Conservation (phyloP, 169 alveolate species). For the Cryptosporidium bovis region DNA sequence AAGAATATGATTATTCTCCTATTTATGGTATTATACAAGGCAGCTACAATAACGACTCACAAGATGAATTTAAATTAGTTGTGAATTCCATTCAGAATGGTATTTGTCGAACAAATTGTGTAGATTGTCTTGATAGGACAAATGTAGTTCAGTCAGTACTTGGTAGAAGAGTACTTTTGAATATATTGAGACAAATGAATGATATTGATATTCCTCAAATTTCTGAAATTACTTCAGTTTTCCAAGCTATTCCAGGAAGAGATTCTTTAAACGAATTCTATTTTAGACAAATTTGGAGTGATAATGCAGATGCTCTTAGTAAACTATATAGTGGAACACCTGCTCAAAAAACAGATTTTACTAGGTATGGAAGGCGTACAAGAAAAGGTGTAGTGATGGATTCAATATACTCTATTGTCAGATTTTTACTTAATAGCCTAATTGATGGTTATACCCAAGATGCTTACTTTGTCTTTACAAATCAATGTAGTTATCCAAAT, state of each 20-base stretch:
- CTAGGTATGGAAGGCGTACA: constrained; percentile 90
- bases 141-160: constrained; percentile 91
- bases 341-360: constrained; percentile 92
- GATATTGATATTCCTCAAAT: constrained; percentile 64
- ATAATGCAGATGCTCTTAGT: constrained; percentile 89
- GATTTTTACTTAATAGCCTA: constrained; percentile 76
- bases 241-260: constrained; percentile 80
- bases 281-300: constrained; percentile 90
- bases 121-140: constrained; percentile 98
- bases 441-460: constrained; percentile 78
- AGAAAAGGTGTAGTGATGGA: constrained; percentile 86
- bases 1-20: constrained; percentile 32
- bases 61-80: constrained; percentile 62
- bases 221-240: constrained; percentile 77
- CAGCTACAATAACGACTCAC: constrained; percentile 3
- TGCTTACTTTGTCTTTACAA: constrained; percentile 50
- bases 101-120: constrained; percentile 94
- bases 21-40: constrained; percentile 54
- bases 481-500: constrained; percentile 62
- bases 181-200: constrained; percentile 73
- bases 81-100: constrained; percentile 88
- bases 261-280: constrained; percentile 79
- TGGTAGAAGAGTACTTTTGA: constrained; percentile 82
- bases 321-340: constrained; percentile 91
- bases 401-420: constrained; percentile 79